Conservation (phyloP, 75 land plant species). For the Chamaecyparis obtusa region DNA sequence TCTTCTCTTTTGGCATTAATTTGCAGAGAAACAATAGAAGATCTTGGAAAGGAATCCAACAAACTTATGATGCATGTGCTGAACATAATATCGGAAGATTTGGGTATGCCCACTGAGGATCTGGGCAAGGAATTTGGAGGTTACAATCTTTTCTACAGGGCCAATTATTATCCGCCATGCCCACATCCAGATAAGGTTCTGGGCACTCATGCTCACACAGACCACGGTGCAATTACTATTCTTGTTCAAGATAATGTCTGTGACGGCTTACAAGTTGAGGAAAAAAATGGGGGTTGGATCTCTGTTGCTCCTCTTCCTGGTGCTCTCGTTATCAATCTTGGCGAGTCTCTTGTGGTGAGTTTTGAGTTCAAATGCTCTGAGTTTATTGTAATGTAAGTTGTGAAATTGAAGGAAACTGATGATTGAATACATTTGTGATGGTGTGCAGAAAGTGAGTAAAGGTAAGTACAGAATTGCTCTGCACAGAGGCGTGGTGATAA, state of each 20-base stretch:
- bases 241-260: slow-evolving; percentile 8
- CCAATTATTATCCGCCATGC: slow-evolving; percentile 33
- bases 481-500: too few relatives aligned
- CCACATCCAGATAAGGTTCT: slow-evolving; percentile 26
- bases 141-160: slow-evolving; percentile 9
- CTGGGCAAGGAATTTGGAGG: slow-evolving; percentile 14
- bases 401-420: too few relatives aligned
- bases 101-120: slow-evolving; percentile 6
- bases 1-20: background rate
- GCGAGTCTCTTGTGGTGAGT: slow-evolving; percentile 16
- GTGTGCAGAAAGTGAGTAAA: too few relatives aligned
- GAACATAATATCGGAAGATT: slow-evolving; percentile 10
- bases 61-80: slow-evolving; percentile 5
- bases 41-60: background rate
- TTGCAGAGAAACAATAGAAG: slow-evolving; percentile 10
- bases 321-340: slow-evolving; percentile 12
- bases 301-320: slow-evolving; percentile 15
- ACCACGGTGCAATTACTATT: slow-evolving; percentile 1
- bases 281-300: slow-evolving; percentile 16
- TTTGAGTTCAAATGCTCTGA: too few relatives aligned
- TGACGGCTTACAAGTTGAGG: background rate
- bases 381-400: too few relatives aligned
- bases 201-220: slow-evolving; percentile 15
- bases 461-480: too few relatives aligned
- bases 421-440: too few relatives aligned